These are phyloP conservation scores for Pelagophyceae sp. DNA, from an alignment of 352 stramenopile species.

Conservation along the genomic window DNA sequence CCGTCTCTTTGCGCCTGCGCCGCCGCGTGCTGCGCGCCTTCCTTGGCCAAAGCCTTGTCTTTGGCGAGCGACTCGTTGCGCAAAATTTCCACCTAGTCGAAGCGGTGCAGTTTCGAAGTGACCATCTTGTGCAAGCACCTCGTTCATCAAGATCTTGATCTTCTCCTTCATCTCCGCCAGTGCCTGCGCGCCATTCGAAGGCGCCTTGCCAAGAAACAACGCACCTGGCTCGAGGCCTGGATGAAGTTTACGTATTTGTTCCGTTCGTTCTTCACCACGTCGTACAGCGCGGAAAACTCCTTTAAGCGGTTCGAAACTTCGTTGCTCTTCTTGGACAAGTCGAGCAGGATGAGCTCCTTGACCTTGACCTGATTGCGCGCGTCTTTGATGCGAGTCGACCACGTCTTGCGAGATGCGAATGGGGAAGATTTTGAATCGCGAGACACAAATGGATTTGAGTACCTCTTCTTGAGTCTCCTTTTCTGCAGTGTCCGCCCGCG, in stretches of 20 bases:
- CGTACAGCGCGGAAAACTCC: constrained; percentile 82
- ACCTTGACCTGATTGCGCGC: constrained; percentile 69
- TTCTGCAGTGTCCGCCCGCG: constrained; percentile 59
- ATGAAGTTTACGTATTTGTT: constrained; percentile 93
- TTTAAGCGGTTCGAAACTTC: constrained; percentile 80
- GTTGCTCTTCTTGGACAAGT: constrained; percentile 84
- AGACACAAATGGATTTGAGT: constrained; percentile 31
- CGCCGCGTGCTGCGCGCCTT: constrained; percentile 66
- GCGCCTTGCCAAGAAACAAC: too few species aligned
- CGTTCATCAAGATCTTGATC: constrained; percentile 86
- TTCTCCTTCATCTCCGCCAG: constrained; percentile 90
- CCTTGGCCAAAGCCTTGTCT: constrained; percentile 79
- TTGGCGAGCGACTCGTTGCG: constrained; percentile 80
- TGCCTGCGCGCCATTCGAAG: too few species aligned
- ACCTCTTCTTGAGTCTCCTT: too few species aligned
- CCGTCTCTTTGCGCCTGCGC: constrained; percentile 74
- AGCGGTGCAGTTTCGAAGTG: neutral
- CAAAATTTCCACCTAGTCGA: constrained; percentile 68
- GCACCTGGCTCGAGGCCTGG: constrained; percentile 68
- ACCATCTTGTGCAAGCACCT: constrained; percentile 35
- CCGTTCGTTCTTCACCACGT: constrained; percentile 86
- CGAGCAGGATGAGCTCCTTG: constrained; percentile 80
- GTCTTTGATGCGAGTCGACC: too few species aligned
- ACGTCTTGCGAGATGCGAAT: neutral
- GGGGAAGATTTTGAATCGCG: neutral